Conservation (phyloP, 768 basidiomycete species). For the Psilocybe tampanensis region DNA sequence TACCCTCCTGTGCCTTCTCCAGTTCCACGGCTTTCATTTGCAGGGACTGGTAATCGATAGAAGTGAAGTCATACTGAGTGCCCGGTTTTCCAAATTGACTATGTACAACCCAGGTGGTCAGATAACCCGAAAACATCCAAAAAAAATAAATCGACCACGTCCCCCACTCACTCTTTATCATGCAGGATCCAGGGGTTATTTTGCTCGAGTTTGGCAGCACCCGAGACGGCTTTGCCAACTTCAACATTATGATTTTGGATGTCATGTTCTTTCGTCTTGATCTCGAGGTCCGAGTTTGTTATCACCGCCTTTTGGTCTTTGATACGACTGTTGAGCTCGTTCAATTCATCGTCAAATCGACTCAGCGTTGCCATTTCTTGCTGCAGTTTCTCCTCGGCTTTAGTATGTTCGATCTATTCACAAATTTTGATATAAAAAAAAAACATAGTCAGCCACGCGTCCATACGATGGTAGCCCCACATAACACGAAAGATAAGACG, state of each 20-base stretch:
- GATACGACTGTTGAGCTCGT: slow-evolving; percentile 79
- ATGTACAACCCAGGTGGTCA: not conserved
- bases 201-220: slow-evolving; percentile 71
- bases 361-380: slow-evolving; percentile 88
- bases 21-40: slow-evolving; percentile 72
- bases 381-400: slow-evolving; percentile 71
- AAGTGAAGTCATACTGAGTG: slow-evolving; percentile 79
- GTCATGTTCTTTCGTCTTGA: slow-evolving; percentile 73
- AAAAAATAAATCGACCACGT: not conserved
- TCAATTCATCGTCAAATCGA: slow-evolving; percentile 87
- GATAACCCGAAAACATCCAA: not conserved
- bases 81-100: slow-evolving; percentile 86
- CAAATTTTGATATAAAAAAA: not conserved
- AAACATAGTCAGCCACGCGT: not conserved
- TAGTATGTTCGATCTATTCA: slow-evolving; percentile 54
- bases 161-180: slow-evolving; percentile 74
- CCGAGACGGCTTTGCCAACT: slow-evolving; percentile 50
- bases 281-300: slow-evolving; percentile 59
- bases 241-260: slow-evolving; percentile 63
- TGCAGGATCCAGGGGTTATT: slow-evolving; percentile 87
- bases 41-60: slow-evolving; percentile 60
- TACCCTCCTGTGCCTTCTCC: slow-evolving; percentile 74
- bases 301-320: slow-evolving; percentile 79
- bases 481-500: not conserved
- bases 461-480: not conserved